Percentiles rank a stretch among this genome's conserved stretches.
Evolutionary conservation across 2,329 filamentous ascomycete species (phyloP).

Genomic region (Cryphonectria radicalis): DNA sequence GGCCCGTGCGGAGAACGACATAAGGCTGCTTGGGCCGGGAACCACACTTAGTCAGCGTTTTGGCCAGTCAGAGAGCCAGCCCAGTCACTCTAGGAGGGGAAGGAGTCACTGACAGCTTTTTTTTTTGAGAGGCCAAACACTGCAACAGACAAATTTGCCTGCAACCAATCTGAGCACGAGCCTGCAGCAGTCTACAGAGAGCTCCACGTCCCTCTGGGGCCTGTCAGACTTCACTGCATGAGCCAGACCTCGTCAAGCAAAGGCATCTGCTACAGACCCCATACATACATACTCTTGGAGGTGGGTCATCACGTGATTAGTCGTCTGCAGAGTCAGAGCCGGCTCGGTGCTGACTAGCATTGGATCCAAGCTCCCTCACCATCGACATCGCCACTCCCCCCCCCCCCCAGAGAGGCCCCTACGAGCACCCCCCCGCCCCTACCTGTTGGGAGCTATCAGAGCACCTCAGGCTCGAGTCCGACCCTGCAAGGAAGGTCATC

Average conservation of each 20-base stretch:
- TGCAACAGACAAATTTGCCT: not conserved
- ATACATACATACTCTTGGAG: not conserved
- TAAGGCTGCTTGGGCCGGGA: not conserved
- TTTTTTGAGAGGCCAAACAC: not conserved
- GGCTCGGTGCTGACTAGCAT: slow-evolving; percentile 2
- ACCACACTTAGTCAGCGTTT: slow-evolving; percentile 4
- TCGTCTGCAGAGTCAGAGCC: not conserved
- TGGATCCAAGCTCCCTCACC: slow-evolving; percentile 14
- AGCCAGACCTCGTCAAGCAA: slow-evolving; percentile 3
- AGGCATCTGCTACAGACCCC: not conserved
- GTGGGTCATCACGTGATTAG: slow-evolving; percentile 12
- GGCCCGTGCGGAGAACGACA: slow-evolving; percentile 6
- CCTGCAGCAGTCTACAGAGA: not conserved
- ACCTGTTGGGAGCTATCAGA: slow-evolving; percentile 13
- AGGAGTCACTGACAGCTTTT: not conserved
- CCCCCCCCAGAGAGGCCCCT: no score
- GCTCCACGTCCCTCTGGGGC: not conserved
- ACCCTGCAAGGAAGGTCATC: slow-evolving; percentile 18
- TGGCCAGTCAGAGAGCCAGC: not conserved
- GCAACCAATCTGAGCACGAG: not conserved
- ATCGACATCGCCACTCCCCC: slow-evolving; percentile 28
- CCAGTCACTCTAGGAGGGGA: not conserved
- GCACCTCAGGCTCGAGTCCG: slow-evolving; percentile 7
- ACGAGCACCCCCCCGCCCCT: not conserved
- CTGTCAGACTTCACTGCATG: not conserved